phyloP scores from a whole-genome alignment of 2,329 filamentous ascomycete species.

The Verticillium tricorpus region DNA sequence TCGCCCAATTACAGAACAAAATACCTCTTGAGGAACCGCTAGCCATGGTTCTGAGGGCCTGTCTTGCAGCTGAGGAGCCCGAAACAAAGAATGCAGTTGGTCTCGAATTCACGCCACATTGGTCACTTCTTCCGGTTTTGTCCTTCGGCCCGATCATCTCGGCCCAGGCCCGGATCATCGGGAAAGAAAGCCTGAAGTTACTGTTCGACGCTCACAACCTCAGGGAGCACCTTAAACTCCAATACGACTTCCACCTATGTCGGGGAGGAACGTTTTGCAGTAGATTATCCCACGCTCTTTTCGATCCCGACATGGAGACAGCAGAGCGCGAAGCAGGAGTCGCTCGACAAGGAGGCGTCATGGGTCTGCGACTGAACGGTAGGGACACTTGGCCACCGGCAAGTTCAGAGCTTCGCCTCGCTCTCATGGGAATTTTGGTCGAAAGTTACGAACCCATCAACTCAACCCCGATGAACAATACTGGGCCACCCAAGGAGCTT shows the following conservation, averaged over 20 bases:
- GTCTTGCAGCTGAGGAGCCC: conserved; percentile 22
- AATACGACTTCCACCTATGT: conserved; percentile 77
- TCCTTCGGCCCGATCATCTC: conserved; percentile 72
- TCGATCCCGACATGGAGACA: conserved; percentile 75
- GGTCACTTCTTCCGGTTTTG: conserved; percentile 59
- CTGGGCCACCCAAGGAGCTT: conserved; percentile 34
- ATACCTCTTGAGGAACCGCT: conserved; percentile 13
- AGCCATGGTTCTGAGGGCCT: conserved; percentile 16
- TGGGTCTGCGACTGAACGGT: conserved; percentile 79
- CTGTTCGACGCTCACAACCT: conserved; percentile 73
- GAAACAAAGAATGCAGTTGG: conserved; percentile 8
- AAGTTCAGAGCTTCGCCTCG: conserved; percentile 85
- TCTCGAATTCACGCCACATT: conserved; percentile 43
- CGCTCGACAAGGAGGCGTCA: conserved; percentile 63
- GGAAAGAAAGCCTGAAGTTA: conserved; percentile 67
- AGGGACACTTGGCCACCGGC: conserved; percentile 88
- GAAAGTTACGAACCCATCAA: conserved; percentile 58
- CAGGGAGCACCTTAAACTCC: conserved; percentile 66
- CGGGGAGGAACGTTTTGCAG: conserved; percentile 81
- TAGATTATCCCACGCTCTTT: conserved; percentile 75
- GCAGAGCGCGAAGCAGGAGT: conserved; percentile 69
- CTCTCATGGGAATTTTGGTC: conserved; percentile 77
- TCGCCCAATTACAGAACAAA: conserved; percentile 32
- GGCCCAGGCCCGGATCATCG: conserved; percentile 72
- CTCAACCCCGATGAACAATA: background rate